Conservation (phyloP, 805 yeast species). For the Myxozyma kluyveri region DNA sequence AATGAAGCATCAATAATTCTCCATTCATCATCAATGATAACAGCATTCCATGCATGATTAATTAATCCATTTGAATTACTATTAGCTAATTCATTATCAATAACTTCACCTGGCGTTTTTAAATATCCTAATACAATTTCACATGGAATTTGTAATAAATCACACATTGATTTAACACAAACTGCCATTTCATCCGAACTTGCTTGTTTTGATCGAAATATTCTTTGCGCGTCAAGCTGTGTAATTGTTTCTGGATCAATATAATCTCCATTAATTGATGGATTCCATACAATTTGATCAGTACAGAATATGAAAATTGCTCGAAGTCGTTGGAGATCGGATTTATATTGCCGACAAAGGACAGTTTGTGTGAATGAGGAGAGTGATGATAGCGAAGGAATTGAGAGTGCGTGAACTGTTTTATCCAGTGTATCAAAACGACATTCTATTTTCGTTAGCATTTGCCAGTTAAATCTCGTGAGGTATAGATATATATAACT, state of each 20-base stretch:
- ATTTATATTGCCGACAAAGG: constrained; percentile 51
- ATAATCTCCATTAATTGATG: constrained; percentile 20
- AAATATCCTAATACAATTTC: constrained; percentile 80
- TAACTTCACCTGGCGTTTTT: constrained; percentile 68
- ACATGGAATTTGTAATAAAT: constrained; percentile 64
- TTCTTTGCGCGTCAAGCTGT: constrained; percentile 28
- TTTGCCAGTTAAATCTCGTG: too few relatives aligned
- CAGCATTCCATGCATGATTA: constrained; percentile 88
- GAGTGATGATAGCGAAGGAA: constrained; percentile 44
- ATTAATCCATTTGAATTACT: constrained; percentile 41
- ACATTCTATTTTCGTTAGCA: constrained; percentile 6
- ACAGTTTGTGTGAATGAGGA: constrained; percentile 55
- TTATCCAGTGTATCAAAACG: constrained; percentile 22
- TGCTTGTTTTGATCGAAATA: constrained; percentile 50
- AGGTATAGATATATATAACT: not conserved
- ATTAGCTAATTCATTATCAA: constrained; percentile 35
- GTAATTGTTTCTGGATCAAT: constrained; percentile 30
- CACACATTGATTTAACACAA: constrained; percentile 70
- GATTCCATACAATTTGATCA: constrained; percentile 53
- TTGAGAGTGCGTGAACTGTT: constrained; percentile 17
- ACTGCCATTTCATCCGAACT: constrained; percentile 72
- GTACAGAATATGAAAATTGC: constrained; percentile 63
- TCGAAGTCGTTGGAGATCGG: constrained; percentile 58
- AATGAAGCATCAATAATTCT: constrained; percentile 70
- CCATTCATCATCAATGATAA: constrained; percentile 72